These are phyloP conservation scores for Cyberlindnera maclurae DNA, from an alignment of 805 yeast species.

Conservation along the genomic window DNA sequence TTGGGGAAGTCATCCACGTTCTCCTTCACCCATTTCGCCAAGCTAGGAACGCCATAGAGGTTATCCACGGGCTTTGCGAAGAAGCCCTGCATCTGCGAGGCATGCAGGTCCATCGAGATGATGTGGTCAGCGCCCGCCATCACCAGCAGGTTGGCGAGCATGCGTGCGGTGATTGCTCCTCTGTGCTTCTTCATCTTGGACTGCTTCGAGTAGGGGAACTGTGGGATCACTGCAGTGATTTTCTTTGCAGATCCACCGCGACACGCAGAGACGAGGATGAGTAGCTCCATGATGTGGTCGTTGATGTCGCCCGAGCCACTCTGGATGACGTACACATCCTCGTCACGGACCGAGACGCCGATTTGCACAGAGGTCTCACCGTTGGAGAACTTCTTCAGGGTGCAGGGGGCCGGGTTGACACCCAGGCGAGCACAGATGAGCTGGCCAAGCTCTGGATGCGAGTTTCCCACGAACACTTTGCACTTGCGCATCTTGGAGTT, in stretches of 20 bases:
- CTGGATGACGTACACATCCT: constrained; percentile 91
- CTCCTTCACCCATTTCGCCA: constrained; percentile 93
- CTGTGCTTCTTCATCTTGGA: constrained; percentile 98
- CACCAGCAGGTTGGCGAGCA: constrained; percentile 89
- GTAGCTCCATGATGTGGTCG: constrained; percentile 93
- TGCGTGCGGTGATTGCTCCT: constrained; percentile 97
- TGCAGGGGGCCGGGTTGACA: constrained; percentile 88
- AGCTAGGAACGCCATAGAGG: constrained; percentile 90
- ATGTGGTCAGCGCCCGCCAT: constrained; percentile 99
- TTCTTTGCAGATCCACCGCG: constrained; percentile 98
- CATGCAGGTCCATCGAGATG: constrained; percentile 92
- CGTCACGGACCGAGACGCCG: constrained; percentile 92
- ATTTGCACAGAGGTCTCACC: constrained; percentile 97
- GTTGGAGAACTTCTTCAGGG: constrained; percentile 86
- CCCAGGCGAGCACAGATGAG: constrained; percentile 88
- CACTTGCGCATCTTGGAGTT: constrained; percentile 76
- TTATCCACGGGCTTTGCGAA: constrained; percentile 97
- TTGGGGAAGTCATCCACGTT: constrained; percentile 78
- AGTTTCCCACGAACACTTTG: constrained; percentile 91
- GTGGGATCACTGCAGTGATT: constrained; percentile 93
- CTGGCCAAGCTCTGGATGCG: constrained; percentile 92
- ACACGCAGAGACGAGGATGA: constrained; percentile 91
- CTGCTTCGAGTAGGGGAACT: constrained; percentile 95
- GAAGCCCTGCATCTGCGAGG: constrained; percentile 99
- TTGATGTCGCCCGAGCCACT: constrained; percentile 82